Percentiles rank a stretch among this genome's conserved stretches.
Evolutionary conservation across 257 asterid genomes (phyloP).

Genomic region (Penstemon davidsonii): DNA sequence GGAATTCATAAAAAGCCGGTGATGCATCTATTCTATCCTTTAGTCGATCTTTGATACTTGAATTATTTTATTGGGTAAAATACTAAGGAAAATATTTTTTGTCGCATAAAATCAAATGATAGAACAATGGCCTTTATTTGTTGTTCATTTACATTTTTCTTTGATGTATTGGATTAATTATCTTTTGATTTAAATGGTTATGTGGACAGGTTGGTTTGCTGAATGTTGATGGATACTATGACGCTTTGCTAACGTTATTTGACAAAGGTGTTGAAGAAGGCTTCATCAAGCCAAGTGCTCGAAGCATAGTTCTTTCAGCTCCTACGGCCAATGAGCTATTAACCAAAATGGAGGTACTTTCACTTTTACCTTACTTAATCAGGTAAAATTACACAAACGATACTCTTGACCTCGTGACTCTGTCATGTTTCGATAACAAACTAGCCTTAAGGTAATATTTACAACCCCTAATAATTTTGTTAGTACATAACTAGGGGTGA

Average conservation of each 20-base stretch:
- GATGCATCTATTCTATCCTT: constrained; percentile 27
- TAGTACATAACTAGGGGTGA: too few species aligned
- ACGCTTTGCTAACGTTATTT: constrained; percentile 72
- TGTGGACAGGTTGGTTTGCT: constrained; percentile 85
- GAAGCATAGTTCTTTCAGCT: constrained; percentile 86
- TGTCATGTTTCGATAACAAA: too few species aligned
- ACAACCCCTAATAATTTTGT: too few species aligned
- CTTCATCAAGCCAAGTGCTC: constrained; percentile 84
- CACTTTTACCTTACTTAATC: neutral
- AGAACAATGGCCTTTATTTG: too few species aligned
- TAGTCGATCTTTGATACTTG: neutral
- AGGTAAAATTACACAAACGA: too few species aligned
- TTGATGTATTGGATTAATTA: neutral
- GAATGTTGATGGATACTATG: constrained; percentile 92
- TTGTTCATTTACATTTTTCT: neutral
- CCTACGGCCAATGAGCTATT: constrained; percentile 78
- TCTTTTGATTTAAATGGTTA: constrained; percentile 18
- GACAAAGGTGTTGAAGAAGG: constrained; percentile 99
- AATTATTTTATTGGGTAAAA: too few species aligned
- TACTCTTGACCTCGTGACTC: too few species aligned
- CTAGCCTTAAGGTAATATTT: too few species aligned
- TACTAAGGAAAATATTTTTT: too few species aligned
- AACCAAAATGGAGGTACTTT: constrained; percentile 80
- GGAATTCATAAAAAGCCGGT: constrained; percentile 97
- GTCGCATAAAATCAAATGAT: too few species aligned